Conservation (phyloP, 1,284 basidiomycete species). For the Puccinia hordei region DNA sequence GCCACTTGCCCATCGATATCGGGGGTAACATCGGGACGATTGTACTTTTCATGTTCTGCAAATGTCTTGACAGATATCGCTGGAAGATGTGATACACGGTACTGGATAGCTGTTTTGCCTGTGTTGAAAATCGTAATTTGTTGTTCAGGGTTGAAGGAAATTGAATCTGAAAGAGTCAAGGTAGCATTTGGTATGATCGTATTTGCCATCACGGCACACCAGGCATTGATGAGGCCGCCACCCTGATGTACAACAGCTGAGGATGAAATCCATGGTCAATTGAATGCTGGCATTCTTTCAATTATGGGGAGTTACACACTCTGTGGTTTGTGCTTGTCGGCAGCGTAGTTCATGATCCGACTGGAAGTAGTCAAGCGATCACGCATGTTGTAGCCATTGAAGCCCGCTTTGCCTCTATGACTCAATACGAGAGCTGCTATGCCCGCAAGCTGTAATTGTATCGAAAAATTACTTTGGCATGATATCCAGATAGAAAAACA, state of each 20-base stretch:
- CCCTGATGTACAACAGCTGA: slow-evolving; percentile 50
- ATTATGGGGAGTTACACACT: background rate
- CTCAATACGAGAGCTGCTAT: slow-evolving; percentile 45
- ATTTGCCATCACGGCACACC: slow-evolving; percentile 46
- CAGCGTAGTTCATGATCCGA: background rate
- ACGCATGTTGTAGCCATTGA: slow-evolving; percentile 36
- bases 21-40: slow-evolving; percentile 22
- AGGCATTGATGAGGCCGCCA: slow-evolving; percentile 47
- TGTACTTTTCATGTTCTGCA: background rate
- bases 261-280: background rate
- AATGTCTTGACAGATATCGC: slow-evolving; percentile 30
- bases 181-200: slow-evolving; percentile 31
- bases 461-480: background rate
- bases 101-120: slow-evolving; percentile 18
- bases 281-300: background rate
- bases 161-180: slow-evolving; percentile 38
- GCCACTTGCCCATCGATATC: slow-evolving; percentile 12
- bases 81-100: slow-evolving; percentile 21
- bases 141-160: slow-evolving; percentile 29
- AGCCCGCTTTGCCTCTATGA: slow-evolving; percentile 11
- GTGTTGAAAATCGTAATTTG: slow-evolving; percentile 26
- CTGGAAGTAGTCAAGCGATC: slow-evolving; percentile 34
- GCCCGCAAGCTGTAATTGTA: slow-evolving; percentile 33
- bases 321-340: background rate
- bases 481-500: background rate